Percentiles rank a stretch among this genome's conserved stretches.
Conservation (phyloP, 2,329 filamentous ascomycete genomes). For the Aspergillus alliaceus region DNA sequence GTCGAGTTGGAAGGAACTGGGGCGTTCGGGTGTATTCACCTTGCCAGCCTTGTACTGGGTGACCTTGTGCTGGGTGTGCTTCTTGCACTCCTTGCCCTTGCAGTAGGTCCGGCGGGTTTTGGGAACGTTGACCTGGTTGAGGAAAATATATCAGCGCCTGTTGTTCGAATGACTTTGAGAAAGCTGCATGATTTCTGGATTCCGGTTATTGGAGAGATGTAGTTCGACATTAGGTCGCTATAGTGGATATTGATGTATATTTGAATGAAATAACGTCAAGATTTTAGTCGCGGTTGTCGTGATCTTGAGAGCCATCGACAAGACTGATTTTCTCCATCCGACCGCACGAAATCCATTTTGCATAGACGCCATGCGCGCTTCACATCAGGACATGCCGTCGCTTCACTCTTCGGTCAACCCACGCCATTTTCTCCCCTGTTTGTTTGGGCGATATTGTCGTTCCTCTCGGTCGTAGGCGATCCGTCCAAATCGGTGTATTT, state of each 20-base stretch:
- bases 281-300: neutral
- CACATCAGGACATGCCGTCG: neutral
- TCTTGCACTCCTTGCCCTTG: conserved; percentile 94
- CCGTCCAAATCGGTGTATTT: neutral
- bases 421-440: neutral
- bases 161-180: conserved; percentile 8
- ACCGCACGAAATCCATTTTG: neutral
- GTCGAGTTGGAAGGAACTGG: conserved; percentile 16
- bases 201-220: conserved; percentile 18
- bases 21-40: conserved; percentile 49
- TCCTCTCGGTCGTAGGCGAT: neutral
- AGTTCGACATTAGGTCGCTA: neutral
- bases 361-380: neutral
- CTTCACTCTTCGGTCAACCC: neutral
- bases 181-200: conserved; percentile 6
- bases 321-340: neutral
- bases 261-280: neutral
- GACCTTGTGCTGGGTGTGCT: conserved; percentile 89
- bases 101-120: conserved; percentile 97
- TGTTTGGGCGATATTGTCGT: neutral
- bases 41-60: conserved; percentile 98
- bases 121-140: conserved; percentile 85
- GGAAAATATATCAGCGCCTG: conserved; percentile 25
- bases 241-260: neutral
- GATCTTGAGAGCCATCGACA: neutral